Base-by-base conservation (phyloP, 2,329 filamentous ascomycete species). In the Pseudogymnoascus sp. region DNA sequence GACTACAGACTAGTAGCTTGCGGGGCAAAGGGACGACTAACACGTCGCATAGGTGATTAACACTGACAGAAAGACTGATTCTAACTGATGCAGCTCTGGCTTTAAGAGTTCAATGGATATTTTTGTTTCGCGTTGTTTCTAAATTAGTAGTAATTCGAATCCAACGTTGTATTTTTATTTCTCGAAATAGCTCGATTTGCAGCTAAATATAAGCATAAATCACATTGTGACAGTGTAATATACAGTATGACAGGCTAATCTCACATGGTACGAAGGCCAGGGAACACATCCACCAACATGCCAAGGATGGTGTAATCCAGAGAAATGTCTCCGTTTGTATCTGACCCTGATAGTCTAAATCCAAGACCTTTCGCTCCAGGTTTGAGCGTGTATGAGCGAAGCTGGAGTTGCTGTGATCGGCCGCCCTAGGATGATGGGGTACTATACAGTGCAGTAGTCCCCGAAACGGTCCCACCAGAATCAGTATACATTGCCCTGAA, bases 141-240 rank as follows among this genome's bases (percentile, higher is more conserved):
- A 16, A 34, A 34, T 56, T 56, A 34, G 28, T 56, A 12, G 49
- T 56, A 56, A 34, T 18, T 56, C 18, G 16, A 56, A 56, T 18
- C 7, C n/a, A 34, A 34, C 11, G 12, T 34, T 56, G 49, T 56
- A 56, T 12, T 56, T 56, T 56, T 56, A 56, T 56, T 23, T 49
- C 43, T n/a, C 38, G 38, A 42, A 18, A 16, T 21, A 21, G 16
- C 16, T 42, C 28, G 8, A 5, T 34, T 56, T 34, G 49, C 49
- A 56, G 25, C 49, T 34, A 56, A 56, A 56, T 56, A 56, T 56
- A 56, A 56, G 49, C 28, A 56, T 56, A 34, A 56, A 56, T 56
- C 25, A 12, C n/a, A 56, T 18, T 21, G 28, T 56, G 28, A 12
- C 6, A 5, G 49, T 56, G 8, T 34, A 25, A 56, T 31, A 56